A percentile compares a stretch with the other conserved stretches of the same genome.
These are phyloP conservation scores for Shiraia bambusicola DNA, from an alignment of 2,329 filamentous ascomycete genomes.

Conservation along the genomic window DNA sequence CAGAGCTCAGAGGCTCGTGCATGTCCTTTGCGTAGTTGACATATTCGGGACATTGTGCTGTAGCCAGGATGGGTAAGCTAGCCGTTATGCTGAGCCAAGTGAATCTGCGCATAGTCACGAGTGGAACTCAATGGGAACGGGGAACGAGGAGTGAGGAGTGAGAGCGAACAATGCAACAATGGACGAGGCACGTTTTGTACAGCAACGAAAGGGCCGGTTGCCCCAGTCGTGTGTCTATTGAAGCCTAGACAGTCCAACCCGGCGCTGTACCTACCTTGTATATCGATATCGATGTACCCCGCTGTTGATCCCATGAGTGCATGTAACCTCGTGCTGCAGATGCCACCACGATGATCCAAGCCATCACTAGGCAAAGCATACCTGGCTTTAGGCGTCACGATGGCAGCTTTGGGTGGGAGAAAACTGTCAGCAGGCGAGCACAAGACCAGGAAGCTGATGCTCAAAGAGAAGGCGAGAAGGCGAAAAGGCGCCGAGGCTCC, in stretches of 20 bases:
- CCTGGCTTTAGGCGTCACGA: conserved; percentile 24
- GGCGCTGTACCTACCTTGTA: conserved; percentile 20
- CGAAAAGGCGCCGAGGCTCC: background rate
- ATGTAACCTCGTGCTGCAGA: conserved; percentile 18
- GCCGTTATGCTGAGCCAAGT: conserved; percentile 16
- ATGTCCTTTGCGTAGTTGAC: conserved; percentile 43
- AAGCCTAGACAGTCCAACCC: conserved; percentile 8
- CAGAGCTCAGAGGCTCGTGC: conserved; percentile 49
- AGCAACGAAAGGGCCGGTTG: conserved; percentile 1
- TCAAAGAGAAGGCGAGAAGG: conserved; percentile 18
- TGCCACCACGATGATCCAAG: conserved; percentile 24
- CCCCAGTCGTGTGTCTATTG: conserved; percentile 3
- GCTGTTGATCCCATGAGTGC: conserved; percentile 28
- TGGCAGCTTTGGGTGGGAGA: conserved; percentile 1
- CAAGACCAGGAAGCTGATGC: background rate
- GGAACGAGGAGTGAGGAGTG: background rate
- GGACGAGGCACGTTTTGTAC: background rate
- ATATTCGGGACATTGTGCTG: conserved; percentile 49
- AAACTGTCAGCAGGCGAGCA: conserved; percentile 7
- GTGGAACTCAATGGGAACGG: conserved; percentile 1
- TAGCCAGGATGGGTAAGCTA: conserved; percentile 24
- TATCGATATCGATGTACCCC: conserved; percentile 32
- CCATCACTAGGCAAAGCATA: conserved; percentile 13
- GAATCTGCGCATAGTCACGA: conserved; percentile 23
- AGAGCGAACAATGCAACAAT: background rate